Evolutionary conservation across 129 eudicot genomes (phyloP), one percentile per base, ranked within the genome.

Genomic region (Helianthus tuberosus): DNA sequence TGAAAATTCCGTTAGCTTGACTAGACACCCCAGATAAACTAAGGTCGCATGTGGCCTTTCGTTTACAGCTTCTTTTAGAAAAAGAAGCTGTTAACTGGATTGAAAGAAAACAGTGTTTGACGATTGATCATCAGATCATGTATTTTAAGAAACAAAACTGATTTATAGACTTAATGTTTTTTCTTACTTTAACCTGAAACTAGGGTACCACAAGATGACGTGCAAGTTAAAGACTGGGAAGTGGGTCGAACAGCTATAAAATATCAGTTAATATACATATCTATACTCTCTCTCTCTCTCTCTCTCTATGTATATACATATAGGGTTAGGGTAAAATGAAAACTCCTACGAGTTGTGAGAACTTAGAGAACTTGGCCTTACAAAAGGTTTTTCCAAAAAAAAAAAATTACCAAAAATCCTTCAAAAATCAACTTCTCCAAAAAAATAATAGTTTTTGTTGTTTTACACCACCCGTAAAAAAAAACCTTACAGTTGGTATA

Each of bases 1-100:
- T 9, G n/a, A 23, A 60, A 46, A 54, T 55, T 69, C 16, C 20
- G 9, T 20, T 54, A 64, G 55, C 68, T 47, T 72, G 51, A 55
- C 65, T 16, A 14, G 36, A 25, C 32, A 4, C 66, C 9, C 44
- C 11, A 61, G 23, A 61, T 13, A 13, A 61, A 12, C 46, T 14
- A 61, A 61, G 43, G 8, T 32, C 2, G 44, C 66, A 13, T 5
- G 46, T 13, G 46, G 23, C 66, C 66, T 13, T 13, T 2, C 46
- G 7, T 61, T 29, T 11, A 32, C 10, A 32, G 17, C 20, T 5
- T 13, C 44, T 61, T 12, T 61, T 27, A 57, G 46, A 61, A 32
- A 61, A 32, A 11, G 20, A 29, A 6, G 44, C 13, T 32, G 46
- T 61, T 61, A 57, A 23, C 63, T 57, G 27, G 5, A 57, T 9